Evolutionary conservation across 257 asterid genomes (phyloP).

Genomic region (Scutellaria barbata): DNA sequence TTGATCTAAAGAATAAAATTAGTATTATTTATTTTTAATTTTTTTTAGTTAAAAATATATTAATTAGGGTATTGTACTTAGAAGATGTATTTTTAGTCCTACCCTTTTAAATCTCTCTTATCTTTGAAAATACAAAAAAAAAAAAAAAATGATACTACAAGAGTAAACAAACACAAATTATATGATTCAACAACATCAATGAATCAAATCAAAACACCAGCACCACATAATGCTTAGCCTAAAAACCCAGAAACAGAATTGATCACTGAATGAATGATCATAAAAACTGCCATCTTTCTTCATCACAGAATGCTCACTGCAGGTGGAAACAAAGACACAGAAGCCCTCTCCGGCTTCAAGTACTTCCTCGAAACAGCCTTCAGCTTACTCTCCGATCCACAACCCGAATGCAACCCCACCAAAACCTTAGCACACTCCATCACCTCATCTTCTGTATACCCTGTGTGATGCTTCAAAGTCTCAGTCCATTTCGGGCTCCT

Average conservation of each 20-base stretch:
- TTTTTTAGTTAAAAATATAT: no score
- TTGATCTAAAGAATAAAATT: no score
- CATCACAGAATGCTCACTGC: slow-evolving; percentile 44
- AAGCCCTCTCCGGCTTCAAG: slow-evolving; percentile 56
- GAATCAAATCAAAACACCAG: no score
- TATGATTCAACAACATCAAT: no score
- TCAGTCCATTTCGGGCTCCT: slow-evolving; percentile 67
- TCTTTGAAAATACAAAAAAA: no score
- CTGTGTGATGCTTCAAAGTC: slow-evolving; percentile 74
- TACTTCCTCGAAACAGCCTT: slow-evolving; percentile 62
- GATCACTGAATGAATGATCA: slow-evolving; percentile 31
- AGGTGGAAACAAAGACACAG: slow-evolving; percentile 78
- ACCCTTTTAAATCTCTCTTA: no score
- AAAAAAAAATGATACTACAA: no score
- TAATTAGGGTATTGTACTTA: no score
- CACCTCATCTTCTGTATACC: slow-evolving; percentile 63
- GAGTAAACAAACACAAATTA: no score
- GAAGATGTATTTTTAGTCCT: no score
- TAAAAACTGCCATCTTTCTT: neutral
- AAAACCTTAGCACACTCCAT: slow-evolving; percentile 64
- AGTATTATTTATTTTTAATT: no score
- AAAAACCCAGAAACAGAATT: slow-evolving; percentile 3
- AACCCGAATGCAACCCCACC: slow-evolving; percentile 56
- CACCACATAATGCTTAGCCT: no score
- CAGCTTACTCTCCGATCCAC: slow-evolving; percentile 20